Base-by-base conservation (phyloP, 331 rosid species). In the Erythrophleum ivorense region DNA sequence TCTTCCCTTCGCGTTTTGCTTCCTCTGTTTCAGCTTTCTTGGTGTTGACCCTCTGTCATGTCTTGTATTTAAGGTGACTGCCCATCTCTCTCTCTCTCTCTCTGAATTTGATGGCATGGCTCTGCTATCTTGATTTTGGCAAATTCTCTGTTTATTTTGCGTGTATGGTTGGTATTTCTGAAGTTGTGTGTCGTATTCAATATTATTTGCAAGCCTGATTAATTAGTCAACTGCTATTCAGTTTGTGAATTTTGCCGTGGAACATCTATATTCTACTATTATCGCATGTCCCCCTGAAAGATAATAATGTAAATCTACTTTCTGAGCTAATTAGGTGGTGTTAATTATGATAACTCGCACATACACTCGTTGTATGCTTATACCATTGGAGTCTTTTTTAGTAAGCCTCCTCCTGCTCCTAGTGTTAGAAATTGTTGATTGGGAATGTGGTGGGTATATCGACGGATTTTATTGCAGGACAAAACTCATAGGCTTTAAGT, bases 1-100 rank as follows among this genome's bases (percentile, higher is more conserved):
- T 68, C 34, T 36, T 40, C 31, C 46, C 34, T 52, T 63, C 76
- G 41, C 72, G 16, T 33, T 50, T 73, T n/a, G 8, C n/a, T 58
- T 71, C 77, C 77, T 55, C 84, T 60, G 53, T 57, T 59, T 78
- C 73, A 48, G 24, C 82, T 78, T 58, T 8, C 72, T 79, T 45
- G 62, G 7, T 79, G 52, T 31, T 79, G 38, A 24, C 75, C 77
- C 48, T 14, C 40, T 33, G 24, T 4, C 73, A 21, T 78, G 62
- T 73, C 41, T 49, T 52, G 33, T 80, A 66, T 31, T 68, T 83
- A 45, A 85, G 91, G 91, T 88, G 14, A 71, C 59, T 50, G 34
- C 72, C 8, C 9, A 6, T 7, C 8, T 9, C 50, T 50, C 18
- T 60, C 40, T 73, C 54, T 70, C 38, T 43, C 76, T 10, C 12